A percentile compares a stretch with the other conserved stretches of the same genome.
Conservation (phyloP, 2,329 filamentous ascomycete species). For the Nigrospora osmanthi region DNA sequence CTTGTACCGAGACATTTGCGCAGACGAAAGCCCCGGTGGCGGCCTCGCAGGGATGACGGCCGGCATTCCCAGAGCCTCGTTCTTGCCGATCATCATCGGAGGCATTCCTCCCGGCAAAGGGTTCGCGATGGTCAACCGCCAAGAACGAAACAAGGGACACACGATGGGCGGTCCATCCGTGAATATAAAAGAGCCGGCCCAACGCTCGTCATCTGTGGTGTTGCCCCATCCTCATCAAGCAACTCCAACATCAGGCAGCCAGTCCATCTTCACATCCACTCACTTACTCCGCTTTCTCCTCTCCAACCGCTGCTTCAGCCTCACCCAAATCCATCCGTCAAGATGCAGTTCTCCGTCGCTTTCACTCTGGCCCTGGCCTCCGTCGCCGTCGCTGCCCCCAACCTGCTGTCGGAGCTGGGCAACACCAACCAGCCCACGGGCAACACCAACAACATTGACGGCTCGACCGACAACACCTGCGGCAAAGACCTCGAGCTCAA, state of each 20-base stretch:
- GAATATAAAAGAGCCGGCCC: neutral
- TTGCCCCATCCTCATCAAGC: neutral
- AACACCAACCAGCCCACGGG: conserved; percentile 2
- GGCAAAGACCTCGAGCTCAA: conserved; percentile 18
- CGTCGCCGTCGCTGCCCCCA: conserved; percentile 16
- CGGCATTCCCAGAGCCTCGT: neutral
- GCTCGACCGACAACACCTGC: conserved; percentile 19
- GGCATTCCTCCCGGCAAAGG: conserved; percentile 1
- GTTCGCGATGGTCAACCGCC: neutral
- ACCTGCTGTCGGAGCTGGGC: conserved; percentile 1
- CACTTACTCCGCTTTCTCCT: conserved; percentile 9
- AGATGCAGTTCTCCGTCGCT: conserved; percentile 33
- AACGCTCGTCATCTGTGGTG: too few species aligned
- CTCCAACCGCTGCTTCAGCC: conserved; percentile 6
- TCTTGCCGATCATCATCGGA: conserved; percentile 1
- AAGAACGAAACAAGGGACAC: neutral
- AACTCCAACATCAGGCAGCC: neutral
- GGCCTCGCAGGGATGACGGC: neutral
- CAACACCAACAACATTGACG: conserved; percentile 16
- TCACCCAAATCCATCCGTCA: conserved; percentile 13
- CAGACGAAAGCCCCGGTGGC: neutral
- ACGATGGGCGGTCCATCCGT: neutral
- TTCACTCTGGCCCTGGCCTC: conserved; percentile 25
- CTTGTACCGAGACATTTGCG: neutral
- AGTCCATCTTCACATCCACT: neutral